Percentiles rank a stretch among this genome's conserved stretches.
These are phyloP conservation scores for Lentinus brumalis DNA, from an alignment of 768 basidiomycete genomes.

Conservation along the genomic window DNA sequence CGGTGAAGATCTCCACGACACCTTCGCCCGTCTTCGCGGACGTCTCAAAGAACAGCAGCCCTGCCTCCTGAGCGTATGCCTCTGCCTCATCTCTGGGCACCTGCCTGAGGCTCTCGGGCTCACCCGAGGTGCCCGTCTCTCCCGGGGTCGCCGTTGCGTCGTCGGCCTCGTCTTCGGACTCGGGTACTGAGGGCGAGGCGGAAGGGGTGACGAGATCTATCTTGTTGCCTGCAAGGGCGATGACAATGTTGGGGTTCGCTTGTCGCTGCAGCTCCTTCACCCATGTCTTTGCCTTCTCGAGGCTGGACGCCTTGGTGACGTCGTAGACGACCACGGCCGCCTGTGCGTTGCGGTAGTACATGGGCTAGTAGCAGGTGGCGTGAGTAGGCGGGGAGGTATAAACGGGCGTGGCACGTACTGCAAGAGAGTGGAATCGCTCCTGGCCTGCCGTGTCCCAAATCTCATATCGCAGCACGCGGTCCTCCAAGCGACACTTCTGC, in stretches of 20 bases:
- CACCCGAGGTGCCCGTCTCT: constrained; percentile 51
- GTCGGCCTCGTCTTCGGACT: constrained; percentile 87
- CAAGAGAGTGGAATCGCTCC: constrained; percentile 97
- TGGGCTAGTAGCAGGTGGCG: constrained; percentile 57
- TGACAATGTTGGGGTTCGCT: constrained; percentile 98
- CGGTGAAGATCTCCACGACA: constrained; percentile 95
- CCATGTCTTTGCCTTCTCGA: constrained; percentile 99
- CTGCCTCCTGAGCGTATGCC: constrained; percentile 95
- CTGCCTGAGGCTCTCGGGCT: constrained; percentile 78
- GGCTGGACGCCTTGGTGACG: constrained; percentile 90
- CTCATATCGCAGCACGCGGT: constrained; percentile 90
- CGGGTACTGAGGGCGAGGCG: constrained; percentile 53
- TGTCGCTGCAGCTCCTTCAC: constrained; percentile 99
- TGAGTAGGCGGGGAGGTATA: not conserved
- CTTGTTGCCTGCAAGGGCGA: constrained; percentile 98
- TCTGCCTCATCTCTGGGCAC: constrained; percentile 94
- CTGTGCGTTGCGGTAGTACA: constrained; percentile 99
- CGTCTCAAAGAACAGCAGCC: constrained; percentile 95
- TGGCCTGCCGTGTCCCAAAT: constrained; percentile 97
- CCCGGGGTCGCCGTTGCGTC: constrained; percentile 90
- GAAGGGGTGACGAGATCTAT: constrained; percentile 83
- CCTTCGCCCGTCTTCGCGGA: constrained; percentile 97
- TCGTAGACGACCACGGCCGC: constrained; percentile 99
- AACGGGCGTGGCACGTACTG: constrained; percentile 52
- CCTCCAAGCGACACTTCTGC: constrained; percentile 94